Evolutionary conservation across 139 green algal genomes (phyloP).

Genomic region (Nannochloris sp.): DNA sequence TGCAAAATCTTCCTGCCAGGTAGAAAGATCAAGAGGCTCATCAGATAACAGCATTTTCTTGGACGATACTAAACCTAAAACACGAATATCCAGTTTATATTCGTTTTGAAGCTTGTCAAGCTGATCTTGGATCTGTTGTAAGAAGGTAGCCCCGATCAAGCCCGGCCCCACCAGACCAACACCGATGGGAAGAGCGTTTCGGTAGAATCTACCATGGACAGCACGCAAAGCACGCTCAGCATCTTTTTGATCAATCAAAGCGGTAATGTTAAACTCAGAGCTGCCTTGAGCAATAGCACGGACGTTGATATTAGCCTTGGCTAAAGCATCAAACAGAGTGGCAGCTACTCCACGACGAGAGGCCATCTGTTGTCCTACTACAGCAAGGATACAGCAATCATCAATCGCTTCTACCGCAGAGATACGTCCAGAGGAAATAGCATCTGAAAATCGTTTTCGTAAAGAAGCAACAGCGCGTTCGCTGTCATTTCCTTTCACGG

Average conservation of each 20-base stretch:
- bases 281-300: slow-evolving; percentile 67
- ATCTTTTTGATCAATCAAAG: slow-evolving; percentile 78
- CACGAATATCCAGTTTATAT: slow-evolving; percentile 80
- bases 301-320: slow-evolving; percentile 92
- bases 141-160: slow-evolving; percentile 82
- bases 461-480: slow-evolving; percentile 34
- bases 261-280: slow-evolving; percentile 98
- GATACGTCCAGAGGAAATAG: slow-evolving; percentile 67
- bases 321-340: slow-evolving; percentile 89
- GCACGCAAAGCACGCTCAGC: slow-evolving; percentile 62
- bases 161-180: slow-evolving; percentile 88
- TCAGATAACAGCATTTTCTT: slow-evolving; percentile 75
- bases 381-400: slow-evolving; percentile 88
- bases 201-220: slow-evolving; percentile 93
- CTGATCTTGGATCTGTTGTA: slow-evolving; percentile 77
- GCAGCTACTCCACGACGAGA: slow-evolving; percentile 70
- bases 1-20: slow-evolving; percentile 65
- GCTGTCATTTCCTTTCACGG: slow-evolving; percentile 60
- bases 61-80: slow-evolving; percentile 71
- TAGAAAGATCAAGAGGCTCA: slow-evolving; percentile 61
- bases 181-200: slow-evolving; percentile 70
- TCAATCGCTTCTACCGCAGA: slow-evolving; percentile 57
- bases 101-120: slow-evolving; percentile 61
- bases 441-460: slow-evolving; percentile 53
- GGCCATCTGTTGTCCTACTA: slow-evolving; percentile 92